A percentile compares a stretch with the other conserved stretches of the same genome.
Conservation (phyloP, 805 yeast species). For the Kregervanrija fluxuum region DNA sequence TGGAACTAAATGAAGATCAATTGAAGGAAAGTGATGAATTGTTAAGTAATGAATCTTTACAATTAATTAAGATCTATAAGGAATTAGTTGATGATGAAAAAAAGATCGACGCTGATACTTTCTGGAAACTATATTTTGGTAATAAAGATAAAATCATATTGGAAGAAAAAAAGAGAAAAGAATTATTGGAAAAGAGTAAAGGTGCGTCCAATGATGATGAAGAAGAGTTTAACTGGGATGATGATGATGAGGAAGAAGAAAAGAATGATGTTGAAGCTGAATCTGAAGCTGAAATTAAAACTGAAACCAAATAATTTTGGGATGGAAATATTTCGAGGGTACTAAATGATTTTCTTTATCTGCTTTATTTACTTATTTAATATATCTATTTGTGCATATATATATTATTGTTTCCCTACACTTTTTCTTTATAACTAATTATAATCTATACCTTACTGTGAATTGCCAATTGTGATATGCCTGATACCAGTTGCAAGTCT, state of each 20-base stretch:
- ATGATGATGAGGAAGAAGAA: slow-evolving; percentile 46
- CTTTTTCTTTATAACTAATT: too few relatives aligned
- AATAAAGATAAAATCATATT: slow-evolving; percentile 45
- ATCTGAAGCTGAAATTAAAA: neutral
- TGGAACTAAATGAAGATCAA: slow-evolving; percentile 40
- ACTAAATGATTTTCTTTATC: too few relatives aligned
- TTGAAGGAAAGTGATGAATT: slow-evolving; percentile 36
- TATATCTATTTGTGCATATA: too few relatives aligned
- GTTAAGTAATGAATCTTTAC: slow-evolving; percentile 37
- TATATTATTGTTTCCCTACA: too few relatives aligned
- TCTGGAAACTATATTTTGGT: slow-evolving; percentile 71
- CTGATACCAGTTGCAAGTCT: too few relatives aligned
- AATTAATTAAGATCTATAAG: slow-evolving; percentile 49
- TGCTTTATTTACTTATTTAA: too few relatives aligned
- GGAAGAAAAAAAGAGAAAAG: slow-evolving; percentile 61
- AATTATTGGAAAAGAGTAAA: slow-evolving; percentile 39
- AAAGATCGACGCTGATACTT: slow-evolving; percentile 43
- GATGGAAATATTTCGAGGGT: too few relatives aligned
- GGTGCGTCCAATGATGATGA: slow-evolving; percentile 31
- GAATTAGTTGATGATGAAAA: slow-evolving; percentile 52
- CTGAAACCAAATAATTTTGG: neutral
- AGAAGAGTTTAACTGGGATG: slow-evolving; percentile 45
- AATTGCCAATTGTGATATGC: too few relatives aligned
- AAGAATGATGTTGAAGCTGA: neutral
- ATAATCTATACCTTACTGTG: too few relatives aligned